Base-by-base conservation (phyloP, 371 early-diverging fungal genomes). In the Saksenaea oblongispora region DNA sequence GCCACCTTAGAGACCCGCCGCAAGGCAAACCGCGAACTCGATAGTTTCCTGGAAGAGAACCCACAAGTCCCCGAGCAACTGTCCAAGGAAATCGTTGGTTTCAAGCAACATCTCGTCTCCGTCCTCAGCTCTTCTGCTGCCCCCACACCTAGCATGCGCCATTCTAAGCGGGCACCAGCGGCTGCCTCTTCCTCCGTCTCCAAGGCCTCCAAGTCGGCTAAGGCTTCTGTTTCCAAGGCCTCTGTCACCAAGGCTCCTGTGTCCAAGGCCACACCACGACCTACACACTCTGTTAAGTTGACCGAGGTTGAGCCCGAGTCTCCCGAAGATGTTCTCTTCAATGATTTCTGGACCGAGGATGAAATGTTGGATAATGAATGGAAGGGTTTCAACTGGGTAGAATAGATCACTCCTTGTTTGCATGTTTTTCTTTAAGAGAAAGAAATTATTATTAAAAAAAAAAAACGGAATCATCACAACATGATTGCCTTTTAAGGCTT, bases 171-270 rank as follows among this genome's bases (percentile, higher is more conserved):
- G 7, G 57, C 34, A 35, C 34, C 1, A 34, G 7, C 57, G 15
- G 10, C 51, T 56, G 10, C 57, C 35, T 56, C 57, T 14, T 34
- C 57, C 15, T 13, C 57, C n/a, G 57, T 22, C 51, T 56, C 57
- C 2, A 18, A 27, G 11, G 57, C 31, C 17, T 44, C 44, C 44
- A 15, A 44, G 22, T 2, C 44, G 15, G 17, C 57, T 2, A 18
- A 51, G 17, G 57, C 57, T 17, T 13, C 57, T 14, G 34, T 31
- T 14, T 26, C 54, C 56, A 31, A 14, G 5, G 14, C 44, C 1
- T n/a, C 56, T 5, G 56, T 36, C 34, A n/a, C 56, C 18, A 18
- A 51, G 17, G 34, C 57, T 35, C 2, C 57, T 8, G 36, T 34
- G 14, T 31, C 56, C 57, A 35, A 15, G 17, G n/a, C 51, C 0